phyloP scores from a whole-genome alignment of 2,329 filamentous ascomycete species.

The Beauveria sp. region DNA sequence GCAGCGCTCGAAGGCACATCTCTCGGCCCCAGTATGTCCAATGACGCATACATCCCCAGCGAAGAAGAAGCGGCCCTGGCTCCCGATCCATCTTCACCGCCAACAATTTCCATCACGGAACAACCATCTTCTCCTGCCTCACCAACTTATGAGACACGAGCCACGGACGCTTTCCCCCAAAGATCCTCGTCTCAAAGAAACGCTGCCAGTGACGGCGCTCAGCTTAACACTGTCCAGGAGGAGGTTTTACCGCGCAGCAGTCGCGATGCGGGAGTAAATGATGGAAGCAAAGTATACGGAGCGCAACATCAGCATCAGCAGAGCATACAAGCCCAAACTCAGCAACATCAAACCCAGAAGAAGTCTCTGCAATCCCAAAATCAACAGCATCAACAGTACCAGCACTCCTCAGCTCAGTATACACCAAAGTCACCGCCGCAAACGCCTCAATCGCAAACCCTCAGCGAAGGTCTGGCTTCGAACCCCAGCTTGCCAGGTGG shows the following conservation, averaged over 20 bases:
- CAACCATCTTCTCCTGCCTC: slow-evolving; percentile 48
- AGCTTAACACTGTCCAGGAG: slow-evolving; percentile 29
- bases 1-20: slow-evolving; percentile 39
- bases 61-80: slow-evolving; percentile 28
- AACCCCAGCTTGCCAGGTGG: slow-evolving; percentile 60
- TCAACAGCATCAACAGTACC: slow-evolving; percentile 8
- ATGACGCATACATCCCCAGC: slow-evolving; percentile 18
- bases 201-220: slow-evolving; percentile 32
- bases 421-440: slow-evolving; percentile 18
- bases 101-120: slow-evolving; percentile 49
- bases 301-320: slow-evolving; percentile 17
- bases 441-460: slow-evolving; percentile 15
- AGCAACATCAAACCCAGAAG: slow-evolving; percentile 19
- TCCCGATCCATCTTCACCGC: slow-evolving; percentile 25
- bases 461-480: slow-evolving; percentile 23
- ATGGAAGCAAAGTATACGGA: slow-evolving; percentile 13
- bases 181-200: slow-evolving; percentile 46
- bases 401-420: slow-evolving; percentile 15
- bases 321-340: slow-evolving; percentile 8
- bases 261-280: neutral
- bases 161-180: slow-evolving; percentile 36
- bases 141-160: slow-evolving; percentile 23
- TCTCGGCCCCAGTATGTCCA: slow-evolving; percentile 18
- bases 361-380: slow-evolving; percentile 1
- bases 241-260: slow-evolving; percentile 11